phyloP scores from a whole-genome alignment of 2,329 filamentous ascomycete genomes.

The Pseudophaeomoniella oleicola region DNA sequence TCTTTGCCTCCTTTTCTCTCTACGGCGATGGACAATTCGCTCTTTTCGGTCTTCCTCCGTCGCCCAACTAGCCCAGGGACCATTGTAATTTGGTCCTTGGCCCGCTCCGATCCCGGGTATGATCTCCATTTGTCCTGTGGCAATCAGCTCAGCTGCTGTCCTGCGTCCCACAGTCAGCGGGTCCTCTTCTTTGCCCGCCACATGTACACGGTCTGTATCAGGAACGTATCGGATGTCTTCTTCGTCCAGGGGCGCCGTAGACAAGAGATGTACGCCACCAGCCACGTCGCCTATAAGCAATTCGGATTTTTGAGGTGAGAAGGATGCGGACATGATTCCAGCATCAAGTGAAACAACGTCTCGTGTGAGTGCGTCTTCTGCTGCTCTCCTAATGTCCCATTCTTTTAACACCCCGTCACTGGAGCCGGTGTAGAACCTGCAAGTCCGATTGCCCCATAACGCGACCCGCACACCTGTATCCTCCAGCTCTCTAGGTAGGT shows the following conservation, averaged over 20 bases:
- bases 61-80: slow-evolving; percentile 26
- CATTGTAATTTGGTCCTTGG: slow-evolving; percentile 24
- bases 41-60: neutral
- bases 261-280: slow-evolving; percentile 38
- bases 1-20: too few species aligned
- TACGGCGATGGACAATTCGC: neutral
- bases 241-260: slow-evolving; percentile 16
- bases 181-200: slow-evolving; percentile 1
- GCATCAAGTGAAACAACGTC: slow-evolving; percentile 34
- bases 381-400: slow-evolving; percentile 42
- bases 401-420: slow-evolving; percentile 46
- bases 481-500: slow-evolving; percentile 28
- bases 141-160: slow-evolving; percentile 15
- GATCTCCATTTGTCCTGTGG: slow-evolving; percentile 17
- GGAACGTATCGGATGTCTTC: slow-evolving; percentile 13
- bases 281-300: slow-evolving; percentile 43
- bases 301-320: slow-evolving; percentile 39
- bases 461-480: slow-evolving; percentile 46
- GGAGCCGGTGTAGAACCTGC: slow-evolving; percentile 42
- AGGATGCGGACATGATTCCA: slow-evolving; percentile 43
- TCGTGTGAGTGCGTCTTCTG: slow-evolving; percentile 35
- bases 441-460: slow-evolving; percentile 38
- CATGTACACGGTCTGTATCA: slow-evolving; percentile 6
- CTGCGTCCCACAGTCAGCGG: slow-evolving; percentile 10
- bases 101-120: slow-evolving; percentile 23